A percentile compares a stretch with the other conserved stretches of the same genome.
These are phyloP conservation scores for Crithidia expoeki DNA, from an alignment of 208 protist genomes.

Conservation along the genomic window DNA sequence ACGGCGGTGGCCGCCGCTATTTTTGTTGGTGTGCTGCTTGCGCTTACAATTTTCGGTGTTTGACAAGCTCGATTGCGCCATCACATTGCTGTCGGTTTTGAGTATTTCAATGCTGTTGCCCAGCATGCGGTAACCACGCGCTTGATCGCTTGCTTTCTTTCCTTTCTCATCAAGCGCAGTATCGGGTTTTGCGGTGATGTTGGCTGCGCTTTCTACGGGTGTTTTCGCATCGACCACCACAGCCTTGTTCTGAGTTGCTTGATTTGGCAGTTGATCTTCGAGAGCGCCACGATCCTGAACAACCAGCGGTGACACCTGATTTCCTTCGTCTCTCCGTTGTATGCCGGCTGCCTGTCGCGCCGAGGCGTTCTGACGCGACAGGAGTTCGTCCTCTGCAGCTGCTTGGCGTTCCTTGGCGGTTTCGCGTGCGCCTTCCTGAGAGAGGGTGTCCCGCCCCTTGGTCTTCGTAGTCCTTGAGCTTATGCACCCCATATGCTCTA, in stretches of 20 bases:
- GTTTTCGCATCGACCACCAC: not conserved
- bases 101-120: not conserved
- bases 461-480: constrained; percentile 15
- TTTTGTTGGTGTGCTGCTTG: not conserved
- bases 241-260: not conserved
- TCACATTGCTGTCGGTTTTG: not conserved
- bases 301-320: not conserved
- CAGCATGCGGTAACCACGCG: not conserved
- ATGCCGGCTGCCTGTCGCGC: constrained; percentile 9
- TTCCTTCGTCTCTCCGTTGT: not conserved
- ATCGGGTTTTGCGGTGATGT: not conserved
- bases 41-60: not conserved
- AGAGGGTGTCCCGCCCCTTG: constrained; percentile 9
- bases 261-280: constrained; percentile 4
- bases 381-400: constrained; percentile 15
- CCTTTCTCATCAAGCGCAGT: not conserved
- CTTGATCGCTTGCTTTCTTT: not conserved
- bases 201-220: not conserved
- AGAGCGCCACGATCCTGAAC: not conserved
- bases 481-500: constrained; percentile 30
- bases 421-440: constrained; percentile 14
- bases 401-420: constrained; percentile 14
- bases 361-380: constrained; percentile 9
- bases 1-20: not conserved
- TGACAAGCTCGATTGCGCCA: not conserved